Evolutionary conservation across 2,329 filamentous ascomycete species (phyloP).

Genomic region (Penicillium sp.): DNA sequence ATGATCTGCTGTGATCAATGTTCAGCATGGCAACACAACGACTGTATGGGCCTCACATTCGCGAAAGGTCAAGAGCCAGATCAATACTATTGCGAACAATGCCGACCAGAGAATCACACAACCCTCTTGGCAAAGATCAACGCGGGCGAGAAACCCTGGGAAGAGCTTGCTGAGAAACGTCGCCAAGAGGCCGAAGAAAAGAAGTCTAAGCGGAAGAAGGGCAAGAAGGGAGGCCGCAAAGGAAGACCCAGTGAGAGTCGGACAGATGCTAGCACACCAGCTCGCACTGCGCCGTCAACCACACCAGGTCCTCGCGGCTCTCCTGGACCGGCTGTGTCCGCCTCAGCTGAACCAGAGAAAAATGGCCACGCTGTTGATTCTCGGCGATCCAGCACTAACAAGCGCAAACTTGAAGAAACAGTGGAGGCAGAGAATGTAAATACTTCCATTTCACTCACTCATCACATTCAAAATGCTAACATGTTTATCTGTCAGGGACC

Average conservation of each 20-base stretch:
- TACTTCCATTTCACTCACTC: background rate
- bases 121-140: constrained; percentile 74
- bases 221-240: constrained; percentile 58
- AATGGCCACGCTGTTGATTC: constrained; percentile 24
- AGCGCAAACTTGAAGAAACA: constrained; percentile 45
- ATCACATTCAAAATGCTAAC: constrained; percentile 22
- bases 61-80: constrained; percentile 71
- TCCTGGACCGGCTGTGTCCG: constrained; percentile 22
- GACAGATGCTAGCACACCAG: constrained; percentile 44
- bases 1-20: constrained; percentile 97
- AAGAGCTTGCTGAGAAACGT: constrained; percentile 61
- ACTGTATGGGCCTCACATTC: constrained; percentile 85
- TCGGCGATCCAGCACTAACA: constrained; percentile 34
- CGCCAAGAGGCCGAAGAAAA: constrained; percentile 59
- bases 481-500: constrained; percentile 31
- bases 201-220: constrained; percentile 57
- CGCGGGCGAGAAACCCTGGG: constrained; percentile 83
- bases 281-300: constrained; percentile 26
- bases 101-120: constrained; percentile 78
- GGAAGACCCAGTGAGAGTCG: constrained; percentile 61
- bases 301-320: constrained; percentile 25
- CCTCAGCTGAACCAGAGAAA: constrained; percentile 25
- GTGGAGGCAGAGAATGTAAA: constrained; percentile 35
- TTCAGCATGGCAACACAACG: constrained; percentile 94
- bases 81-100: constrained; percentile 90